Conservation (phyloP, 106 monocot genomes). For the Gastrodia elata region DNA sequence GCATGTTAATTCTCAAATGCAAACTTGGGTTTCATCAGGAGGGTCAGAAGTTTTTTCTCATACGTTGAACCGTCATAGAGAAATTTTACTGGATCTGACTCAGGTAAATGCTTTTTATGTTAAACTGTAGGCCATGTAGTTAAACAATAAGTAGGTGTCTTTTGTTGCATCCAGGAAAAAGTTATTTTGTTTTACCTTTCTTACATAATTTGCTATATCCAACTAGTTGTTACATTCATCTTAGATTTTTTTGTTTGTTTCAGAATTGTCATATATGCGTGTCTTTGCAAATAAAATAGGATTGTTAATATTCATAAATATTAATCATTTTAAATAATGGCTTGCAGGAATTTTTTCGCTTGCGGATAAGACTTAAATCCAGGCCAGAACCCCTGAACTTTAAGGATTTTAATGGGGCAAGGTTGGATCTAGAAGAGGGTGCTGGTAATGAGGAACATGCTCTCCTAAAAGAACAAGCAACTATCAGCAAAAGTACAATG, state of each 20-base stretch:
- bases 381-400: constrained; percentile 87
- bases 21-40: constrained; percentile 86
- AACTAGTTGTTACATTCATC: too few relatives aligned
- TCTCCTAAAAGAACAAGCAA: constrained; percentile 77
- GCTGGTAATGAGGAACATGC: constrained; percentile 39
- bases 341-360: constrained; percentile 73
- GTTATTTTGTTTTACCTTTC: not conserved
- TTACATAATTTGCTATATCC: too few relatives aligned
- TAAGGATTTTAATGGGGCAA: constrained; percentile 75
- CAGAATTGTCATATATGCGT: too few relatives aligned
- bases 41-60: constrained; percentile 89
- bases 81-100: constrained; percentile 86
- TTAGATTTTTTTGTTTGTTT: too few relatives aligned
- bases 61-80: constrained; percentile 79
- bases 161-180: not conserved
- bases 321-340: constrained; percentile 1
- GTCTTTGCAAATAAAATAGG: too few relatives aligned
- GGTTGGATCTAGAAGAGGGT: constrained; percentile 66
- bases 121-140: not conserved
- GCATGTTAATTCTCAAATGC: constrained; percentile 91
- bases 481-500: constrained; percentile 52
- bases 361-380: constrained; percentile 61
- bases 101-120: constrained; percentile 48
- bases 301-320: too few relatives aligned
- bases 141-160: not conserved